Conservation (phyloP, 352 stramenopile genomes). For the Pythium folliculosum region DNA sequence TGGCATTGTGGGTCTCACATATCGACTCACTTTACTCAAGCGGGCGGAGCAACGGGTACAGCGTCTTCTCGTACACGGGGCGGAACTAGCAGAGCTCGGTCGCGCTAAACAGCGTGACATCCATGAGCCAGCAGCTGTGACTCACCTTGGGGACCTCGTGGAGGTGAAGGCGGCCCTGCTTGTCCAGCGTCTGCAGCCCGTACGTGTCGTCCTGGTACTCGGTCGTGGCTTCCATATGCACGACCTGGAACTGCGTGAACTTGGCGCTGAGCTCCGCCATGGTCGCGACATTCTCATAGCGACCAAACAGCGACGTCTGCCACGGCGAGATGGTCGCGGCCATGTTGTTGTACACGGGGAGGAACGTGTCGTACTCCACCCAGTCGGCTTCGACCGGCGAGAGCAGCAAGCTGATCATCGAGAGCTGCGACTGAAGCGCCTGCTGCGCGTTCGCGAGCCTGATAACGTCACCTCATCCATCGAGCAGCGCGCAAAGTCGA, state of each 20-base stretch:
- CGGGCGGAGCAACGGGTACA: slow-evolving; percentile 32
- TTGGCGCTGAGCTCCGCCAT: slow-evolving; percentile 31
- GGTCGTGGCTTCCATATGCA: slow-evolving; percentile 41
- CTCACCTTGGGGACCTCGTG: slow-evolving; percentile 28
- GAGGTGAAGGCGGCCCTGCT: slow-evolving; percentile 29
- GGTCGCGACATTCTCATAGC: slow-evolving; percentile 33
- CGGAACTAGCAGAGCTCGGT: slow-evolving; percentile 38
- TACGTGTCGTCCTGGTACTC: slow-evolving; percentile 49
- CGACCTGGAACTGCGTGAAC: slow-evolving; percentile 34
- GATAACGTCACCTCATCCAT: slow-evolving; percentile 37
- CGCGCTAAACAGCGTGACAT: slow-evolving; percentile 2
- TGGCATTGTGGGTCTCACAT: too few relatives aligned
- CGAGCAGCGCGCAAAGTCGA: slow-evolving; percentile 31
- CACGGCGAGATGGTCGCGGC: slow-evolving; percentile 40
- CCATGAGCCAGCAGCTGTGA: slow-evolving; percentile 38
- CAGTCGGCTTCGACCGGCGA: slow-evolving; percentile 31
- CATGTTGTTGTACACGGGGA: slow-evolving; percentile 33
- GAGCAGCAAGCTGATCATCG: too few relatives aligned
- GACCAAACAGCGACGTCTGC: slow-evolving; percentile 33
- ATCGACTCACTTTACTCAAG: too few relatives aligned
- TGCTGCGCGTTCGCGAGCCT: slow-evolving; percentile 29
- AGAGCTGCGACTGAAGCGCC: slow-evolving; percentile 40
- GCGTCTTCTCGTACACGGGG: slow-evolving; percentile 40
- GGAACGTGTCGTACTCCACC: slow-evolving; percentile 27
- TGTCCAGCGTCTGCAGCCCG: slow-evolving; percentile 39